These are phyloP conservation scores for Hibiscus syriacus DNA, from an alignment of 345 rosid species.

Conservation along the genomic window DNA sequence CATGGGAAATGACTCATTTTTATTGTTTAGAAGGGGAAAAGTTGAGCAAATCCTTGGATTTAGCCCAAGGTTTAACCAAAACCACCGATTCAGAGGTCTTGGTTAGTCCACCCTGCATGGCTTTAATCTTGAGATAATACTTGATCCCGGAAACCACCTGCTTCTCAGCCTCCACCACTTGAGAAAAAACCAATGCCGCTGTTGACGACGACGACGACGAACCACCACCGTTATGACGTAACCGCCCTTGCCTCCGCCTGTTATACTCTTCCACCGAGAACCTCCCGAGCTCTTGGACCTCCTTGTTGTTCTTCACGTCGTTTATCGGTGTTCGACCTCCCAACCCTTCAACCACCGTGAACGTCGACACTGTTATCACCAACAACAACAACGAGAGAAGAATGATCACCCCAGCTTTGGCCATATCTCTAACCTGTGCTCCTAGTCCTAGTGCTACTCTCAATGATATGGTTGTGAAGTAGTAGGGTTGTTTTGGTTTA, in stretches of 20 bases:
- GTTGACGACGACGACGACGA: background rate
- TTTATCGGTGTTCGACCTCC: constrained; percentile 47
- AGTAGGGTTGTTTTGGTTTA: background rate
- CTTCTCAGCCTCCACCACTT: constrained; percentile 57
- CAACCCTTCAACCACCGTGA: constrained; percentile 14
- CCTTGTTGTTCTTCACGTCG: constrained; percentile 39
- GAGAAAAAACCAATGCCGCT: constrained; percentile 19
- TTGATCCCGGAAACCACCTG: constrained; percentile 75
- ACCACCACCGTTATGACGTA: constrained; percentile 6
- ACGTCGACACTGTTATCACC: background rate
- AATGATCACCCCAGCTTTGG: background rate
- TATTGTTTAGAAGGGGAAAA: background rate
- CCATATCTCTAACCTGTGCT: constrained; percentile 9
- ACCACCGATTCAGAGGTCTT: constrained; percentile 11
- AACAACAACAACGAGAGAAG: background rate
- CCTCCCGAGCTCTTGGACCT: constrained; percentile 72
- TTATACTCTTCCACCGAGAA: constrained; percentile 73
- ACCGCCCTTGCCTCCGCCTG: constrained; percentile 15
- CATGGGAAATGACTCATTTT: background rate
- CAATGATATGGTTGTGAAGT: background rate
- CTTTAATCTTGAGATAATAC: constrained; percentile 56
- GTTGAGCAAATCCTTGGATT: background rate
- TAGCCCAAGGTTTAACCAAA: constrained; percentile 7
- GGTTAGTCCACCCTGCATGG: constrained; percentile 20
- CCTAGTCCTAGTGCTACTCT: background rate